Evolutionary conservation across 2,329 filamentous ascomycete genomes (phyloP).

Genomic region (Cytospora paraplurivora): DNA sequence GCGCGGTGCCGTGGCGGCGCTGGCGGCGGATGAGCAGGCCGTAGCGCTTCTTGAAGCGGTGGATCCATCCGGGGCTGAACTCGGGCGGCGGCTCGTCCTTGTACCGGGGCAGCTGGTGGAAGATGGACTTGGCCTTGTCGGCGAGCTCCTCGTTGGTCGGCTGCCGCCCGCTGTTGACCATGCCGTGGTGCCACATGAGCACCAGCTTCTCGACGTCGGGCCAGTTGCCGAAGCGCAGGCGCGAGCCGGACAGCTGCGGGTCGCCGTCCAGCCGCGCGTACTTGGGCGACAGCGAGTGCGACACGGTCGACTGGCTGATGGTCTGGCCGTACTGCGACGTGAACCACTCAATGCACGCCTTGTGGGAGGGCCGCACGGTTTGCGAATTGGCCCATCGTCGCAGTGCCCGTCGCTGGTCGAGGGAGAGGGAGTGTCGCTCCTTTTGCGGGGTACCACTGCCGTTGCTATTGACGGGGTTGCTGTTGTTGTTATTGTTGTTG

Average conservation of each 20-base stretch:
- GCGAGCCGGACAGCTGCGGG: slow-evolving; percentile 62
- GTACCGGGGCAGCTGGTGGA: slow-evolving; percentile 60
- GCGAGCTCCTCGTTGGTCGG: slow-evolving; percentile 65
- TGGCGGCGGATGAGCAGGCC: slow-evolving; percentile 60
- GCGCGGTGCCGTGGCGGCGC: slow-evolving; percentile 52
- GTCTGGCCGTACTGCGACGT: slow-evolving; percentile 58
- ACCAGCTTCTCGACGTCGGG: slow-evolving; percentile 63
- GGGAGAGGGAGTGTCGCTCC: slow-evolving; percentile 62
- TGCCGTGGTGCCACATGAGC: slow-evolving; percentile 57
- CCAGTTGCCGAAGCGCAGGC: slow-evolving; percentile 65
- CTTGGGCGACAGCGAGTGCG: slow-evolving; percentile 62
- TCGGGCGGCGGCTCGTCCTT: slow-evolving; percentile 62
- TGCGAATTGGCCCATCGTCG: slow-evolving; percentile 62
- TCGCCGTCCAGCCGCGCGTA: slow-evolving; percentile 64
- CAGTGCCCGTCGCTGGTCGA: slow-evolving; percentile 63
- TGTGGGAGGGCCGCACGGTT: slow-evolving; percentile 59
- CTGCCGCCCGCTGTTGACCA: slow-evolving; percentile 54
- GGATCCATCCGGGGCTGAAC: slow-evolving; percentile 66
- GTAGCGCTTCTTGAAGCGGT: slow-evolving; percentile 66
- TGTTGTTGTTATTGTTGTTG: neutral
- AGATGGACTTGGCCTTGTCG: slow-evolving; percentile 63
- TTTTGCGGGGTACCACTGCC: slow-evolving; percentile 31
- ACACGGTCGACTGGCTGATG: slow-evolving; percentile 65
- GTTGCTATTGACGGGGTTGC: slow-evolving; percentile 27
- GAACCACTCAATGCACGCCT: slow-evolving; percentile 67